Conservation (phyloP, 164 flowering plant species). For the Malania oleifera region DNA sequence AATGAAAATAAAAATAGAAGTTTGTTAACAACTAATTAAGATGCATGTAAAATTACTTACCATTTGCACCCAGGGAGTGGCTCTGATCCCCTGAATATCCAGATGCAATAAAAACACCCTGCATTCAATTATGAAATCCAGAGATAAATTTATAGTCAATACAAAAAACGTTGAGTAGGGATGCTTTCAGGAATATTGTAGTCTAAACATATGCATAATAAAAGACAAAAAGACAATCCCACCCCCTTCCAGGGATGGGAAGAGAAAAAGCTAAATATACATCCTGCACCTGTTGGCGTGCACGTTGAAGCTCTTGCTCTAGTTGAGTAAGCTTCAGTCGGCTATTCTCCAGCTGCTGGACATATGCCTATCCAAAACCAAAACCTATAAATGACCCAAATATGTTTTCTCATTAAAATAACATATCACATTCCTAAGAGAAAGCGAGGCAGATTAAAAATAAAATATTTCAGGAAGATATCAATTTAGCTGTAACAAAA, state of each 20-base stretch:
- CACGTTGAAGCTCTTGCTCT: slow-evolving; percentile 77
- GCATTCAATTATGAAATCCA: slow-evolving; percentile 15
- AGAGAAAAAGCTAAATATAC: background rate
- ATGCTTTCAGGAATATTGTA: background rate
- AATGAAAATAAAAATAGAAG: too few species aligned
- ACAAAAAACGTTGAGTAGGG: background rate
- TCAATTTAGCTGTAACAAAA: too few species aligned
- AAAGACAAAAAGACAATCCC: background rate
- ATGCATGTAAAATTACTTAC: slow-evolving; percentile 22
- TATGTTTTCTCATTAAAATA: slow-evolving; percentile 5
- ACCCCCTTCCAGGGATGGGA: background rate
- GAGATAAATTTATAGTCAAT: background rate
- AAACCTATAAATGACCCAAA: slow-evolving; percentile 19
- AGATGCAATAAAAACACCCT: slow-evolving; percentile 56
- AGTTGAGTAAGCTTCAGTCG: slow-evolving; percentile 61
- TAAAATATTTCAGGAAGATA: background rate
- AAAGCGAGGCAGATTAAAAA: background rate
- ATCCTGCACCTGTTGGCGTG: slow-evolving; percentile 65
- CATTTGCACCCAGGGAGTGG: slow-evolving; percentile 49
- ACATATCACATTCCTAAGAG: background rate
- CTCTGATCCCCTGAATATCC: slow-evolving; percentile 48
- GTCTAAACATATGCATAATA: background rate
- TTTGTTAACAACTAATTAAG: background rate
- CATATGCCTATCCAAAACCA: slow-evolving; percentile 69
- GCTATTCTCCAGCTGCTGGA: slow-evolving; percentile 83